Conservation (phyloP, 208 protist species). For the Crithidia bombi region DNA sequence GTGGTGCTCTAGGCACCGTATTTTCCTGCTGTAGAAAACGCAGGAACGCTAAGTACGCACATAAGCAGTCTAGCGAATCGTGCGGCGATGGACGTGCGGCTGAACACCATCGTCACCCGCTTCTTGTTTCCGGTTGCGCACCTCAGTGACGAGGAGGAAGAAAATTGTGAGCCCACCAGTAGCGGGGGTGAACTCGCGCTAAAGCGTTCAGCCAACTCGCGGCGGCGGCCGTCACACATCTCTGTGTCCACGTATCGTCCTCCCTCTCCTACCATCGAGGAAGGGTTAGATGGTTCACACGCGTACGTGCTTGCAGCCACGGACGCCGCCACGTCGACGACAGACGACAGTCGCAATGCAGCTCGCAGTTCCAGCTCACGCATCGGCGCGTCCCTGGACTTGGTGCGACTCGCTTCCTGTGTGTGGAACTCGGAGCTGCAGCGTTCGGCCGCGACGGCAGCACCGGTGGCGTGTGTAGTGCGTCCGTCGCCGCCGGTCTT, state of each 20-base stretch:
- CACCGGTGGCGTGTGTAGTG: constrained; percentile 23
- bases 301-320: constrained; percentile 8
- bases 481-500: constrained; percentile 20
- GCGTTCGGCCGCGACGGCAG: neutral
- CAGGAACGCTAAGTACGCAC: too few relatives aligned
- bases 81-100: constrained; percentile 10
- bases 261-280: neutral
- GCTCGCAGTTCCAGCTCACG: neutral
- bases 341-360: neutral
- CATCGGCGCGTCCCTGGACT: neutral
- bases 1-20: too few relatives aligned
- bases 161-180: too few relatives aligned
- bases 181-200: too few relatives aligned
- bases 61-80: too few relatives aligned
- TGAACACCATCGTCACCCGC: constrained; percentile 22
- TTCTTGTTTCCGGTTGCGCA: constrained; percentile 8
- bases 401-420: constrained; percentile 11
- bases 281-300: constrained; percentile 11
- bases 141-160: constrained; percentile 3
- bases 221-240: neutral
- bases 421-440: constrained; percentile 41
- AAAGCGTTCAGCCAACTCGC: neutral
- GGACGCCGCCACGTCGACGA: neutral
- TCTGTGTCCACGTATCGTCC: too few relatives aligned
- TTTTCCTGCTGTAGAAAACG: neutral